Percentiles rank a stretch among this genome's conserved stretches.
phyloP scores from a whole-genome alignment of 805 yeast genomes.

The Candida insectalens region DNA sequence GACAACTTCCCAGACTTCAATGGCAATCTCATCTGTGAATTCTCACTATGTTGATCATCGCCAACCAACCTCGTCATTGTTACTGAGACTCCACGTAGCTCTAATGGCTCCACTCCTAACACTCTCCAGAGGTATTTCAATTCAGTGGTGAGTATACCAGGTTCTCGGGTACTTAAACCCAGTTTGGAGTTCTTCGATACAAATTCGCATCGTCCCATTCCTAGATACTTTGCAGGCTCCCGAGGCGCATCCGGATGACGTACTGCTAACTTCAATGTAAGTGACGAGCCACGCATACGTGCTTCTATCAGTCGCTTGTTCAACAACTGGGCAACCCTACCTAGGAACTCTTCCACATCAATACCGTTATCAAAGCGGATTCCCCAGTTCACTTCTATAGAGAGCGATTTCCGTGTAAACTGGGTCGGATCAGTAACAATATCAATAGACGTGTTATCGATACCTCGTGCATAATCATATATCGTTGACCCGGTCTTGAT shows the following conservation, averaged over 20 bases:
- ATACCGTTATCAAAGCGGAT: slow-evolving; percentile 54
- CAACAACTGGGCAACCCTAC: slow-evolving; percentile 50
- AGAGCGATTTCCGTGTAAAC: slow-evolving; percentile 61
- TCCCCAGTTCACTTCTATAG: slow-evolving; percentile 89
- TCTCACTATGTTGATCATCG: slow-evolving; percentile 14
- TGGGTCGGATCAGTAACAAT: slow-evolving; percentile 38
- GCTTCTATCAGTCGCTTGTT: slow-evolving; percentile 38
- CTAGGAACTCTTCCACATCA: slow-evolving; percentile 59
- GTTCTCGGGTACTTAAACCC: slow-evolving; percentile 51
- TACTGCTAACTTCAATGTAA: slow-evolving; percentile 57
- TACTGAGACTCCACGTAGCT: slow-evolving; percentile 71
- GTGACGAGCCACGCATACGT: slow-evolving; percentile 39
- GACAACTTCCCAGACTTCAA: slow-evolving; percentile 16
- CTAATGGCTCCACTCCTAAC: slow-evolving; percentile 44
- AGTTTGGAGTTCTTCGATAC: slow-evolving; percentile 47
- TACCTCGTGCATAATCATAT: slow-evolving; percentile 51
- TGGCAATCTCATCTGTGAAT: slow-evolving; percentile 25
- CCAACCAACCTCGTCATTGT: slow-evolving; percentile 52
- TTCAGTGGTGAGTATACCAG: slow-evolving; percentile 54
- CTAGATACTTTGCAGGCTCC: slow-evolving; percentile 70
- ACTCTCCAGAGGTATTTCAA: slow-evolving; percentile 45
- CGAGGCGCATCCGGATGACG: slow-evolving; percentile 61
- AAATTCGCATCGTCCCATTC: slow-evolving; percentile 74
- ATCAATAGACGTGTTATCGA: slow-evolving; percentile 52
- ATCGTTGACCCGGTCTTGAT: slow-evolving; percentile 60